These are phyloP conservation scores for Yamadazyma phyllophila DNA, from an alignment of 805 yeast genomes.

Conservation along the genomic window DNA sequence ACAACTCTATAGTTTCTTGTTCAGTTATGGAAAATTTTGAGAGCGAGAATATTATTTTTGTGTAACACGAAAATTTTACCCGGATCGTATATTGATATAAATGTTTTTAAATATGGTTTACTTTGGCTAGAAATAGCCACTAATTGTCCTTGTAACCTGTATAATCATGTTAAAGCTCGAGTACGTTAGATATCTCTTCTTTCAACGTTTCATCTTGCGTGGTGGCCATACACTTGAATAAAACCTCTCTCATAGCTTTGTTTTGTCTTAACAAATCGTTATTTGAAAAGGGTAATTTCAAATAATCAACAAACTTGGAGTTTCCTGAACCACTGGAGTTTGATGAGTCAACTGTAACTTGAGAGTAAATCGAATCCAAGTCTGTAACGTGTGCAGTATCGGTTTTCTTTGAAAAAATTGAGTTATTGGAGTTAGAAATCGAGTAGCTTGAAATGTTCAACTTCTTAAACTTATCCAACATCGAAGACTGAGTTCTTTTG, in stretches of 20 bases:
- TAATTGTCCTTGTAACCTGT: neutral
- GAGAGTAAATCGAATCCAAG: constrained; percentile 30
- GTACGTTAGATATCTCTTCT: constrained; percentile 4
- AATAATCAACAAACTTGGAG: constrained; percentile 10
- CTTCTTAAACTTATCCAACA: constrained; percentile 29
- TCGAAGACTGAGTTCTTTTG: constrained; percentile 17
- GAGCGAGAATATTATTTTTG: neutral
- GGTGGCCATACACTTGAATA: constrained; percentile 10
- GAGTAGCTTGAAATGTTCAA: constrained; percentile 18
- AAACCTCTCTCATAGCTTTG: constrained; percentile 9
- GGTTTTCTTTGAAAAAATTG: constrained; percentile 12
- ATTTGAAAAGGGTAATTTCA: constrained; percentile 10
- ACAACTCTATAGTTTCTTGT: neutral
- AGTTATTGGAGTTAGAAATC: constrained; percentile 9
- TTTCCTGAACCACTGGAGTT: constrained; percentile 3
- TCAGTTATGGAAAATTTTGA: constrained; percentile 7
- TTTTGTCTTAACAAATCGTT: constrained; percentile 6
- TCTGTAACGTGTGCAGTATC: constrained; percentile 10
- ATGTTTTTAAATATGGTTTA: neutral
- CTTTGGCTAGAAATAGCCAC: neutral
- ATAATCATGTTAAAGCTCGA: neutral
- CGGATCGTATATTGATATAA: neutral
- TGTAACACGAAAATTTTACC: neutral
- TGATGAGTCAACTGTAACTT: constrained; percentile 12
- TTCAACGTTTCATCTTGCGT: constrained; percentile 10